Base-by-base conservation (phyloP, 345 rosid species). In the Turritis glabra region DNA sequence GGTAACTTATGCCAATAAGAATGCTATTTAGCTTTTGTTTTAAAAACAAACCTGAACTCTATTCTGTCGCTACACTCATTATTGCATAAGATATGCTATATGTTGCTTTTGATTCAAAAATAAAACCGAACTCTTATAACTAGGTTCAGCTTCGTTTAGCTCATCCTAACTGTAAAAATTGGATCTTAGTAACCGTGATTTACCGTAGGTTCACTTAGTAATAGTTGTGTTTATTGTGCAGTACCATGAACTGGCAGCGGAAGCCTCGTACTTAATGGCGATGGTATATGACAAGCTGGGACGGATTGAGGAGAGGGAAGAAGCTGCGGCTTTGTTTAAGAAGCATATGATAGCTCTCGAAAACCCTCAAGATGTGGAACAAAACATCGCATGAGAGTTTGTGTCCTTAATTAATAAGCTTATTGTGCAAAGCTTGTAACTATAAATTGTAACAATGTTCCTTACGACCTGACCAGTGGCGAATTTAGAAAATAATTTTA, bases 231-330 rank as follows among this genome's bases (percentile, higher is more conserved):
- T 15, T 76, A 56, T 18, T 74, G 54, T 46, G 30, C 91, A 92
- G 98, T 92, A 89, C 78, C 96, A 90, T 79, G 99, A 92, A 81
- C 64, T 90, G 79, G 91, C 90, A 43, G 94, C 93, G 0, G 96
- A 92, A 83, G 85, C 91, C 15, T 89, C 82, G 71, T 90, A 92
- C 73, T 81, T 90, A 82, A 87, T 81, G 89, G 92, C 96, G 27
- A 75, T 87, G 41, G 81, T 82, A 47, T 87, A 62, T 51, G 86
- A 92, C 88, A 85, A 88, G 74, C 40, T 92, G 75, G 92, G 91
- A 47, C 78, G 46, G 50, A 11, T 67, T 14, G 83, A 82, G 50
- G 82, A 91, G 65, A 85, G 99, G 72, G 97, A 92, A 78, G 89
- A 85, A 80, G 98, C 91, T 55, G 92, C 97, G 15, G 74, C 85